A percentile compares a stretch with the other conserved stretches of the same genome.
Evolutionary conservation across 768 basidiomycete species (phyloP).

Genomic region (Termitomyces sp.): DNA sequence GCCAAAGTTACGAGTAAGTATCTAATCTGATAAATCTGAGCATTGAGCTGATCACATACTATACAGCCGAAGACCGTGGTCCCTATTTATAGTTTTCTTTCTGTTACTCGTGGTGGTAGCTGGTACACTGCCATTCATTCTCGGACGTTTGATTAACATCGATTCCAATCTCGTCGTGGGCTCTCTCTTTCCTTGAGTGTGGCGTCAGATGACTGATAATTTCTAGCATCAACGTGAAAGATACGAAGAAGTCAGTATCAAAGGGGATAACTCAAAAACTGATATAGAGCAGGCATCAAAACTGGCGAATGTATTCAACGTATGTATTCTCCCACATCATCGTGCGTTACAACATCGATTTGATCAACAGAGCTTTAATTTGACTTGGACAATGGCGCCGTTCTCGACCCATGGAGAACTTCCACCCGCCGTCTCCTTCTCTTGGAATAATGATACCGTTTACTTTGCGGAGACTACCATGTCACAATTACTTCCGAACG

Average conservation of each 20-base stretch:
- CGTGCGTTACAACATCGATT: neutral
- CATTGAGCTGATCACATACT: neutral
- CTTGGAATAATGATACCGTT: slow-evolving; percentile 25
- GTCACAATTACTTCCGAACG: slow-evolving; percentile 27
- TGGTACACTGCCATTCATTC: slow-evolving; percentile 25
- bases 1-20: slow-evolving; percentile 31
- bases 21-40: neutral
- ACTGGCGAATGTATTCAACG: slow-evolving; percentile 23
- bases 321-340: neutral
- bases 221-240: slow-evolving; percentile 24
- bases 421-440: slow-evolving; percentile 26
- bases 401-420: slow-evolving; percentile 27
- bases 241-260: slow-evolving; percentile 30
- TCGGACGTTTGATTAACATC: slow-evolving; percentile 32
- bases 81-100: slow-evolving; percentile 29
- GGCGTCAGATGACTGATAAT: neutral
- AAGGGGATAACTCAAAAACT: slow-evolving; percentile 24
- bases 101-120: slow-evolving; percentile 24
- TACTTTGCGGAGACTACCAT: slow-evolving; percentile 31
- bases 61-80: slow-evolving; percentile 30
- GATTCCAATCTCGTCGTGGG: slow-evolving; percentile 22
- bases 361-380: slow-evolving; percentile 19
- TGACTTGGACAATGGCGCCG: slow-evolving; percentile 35
- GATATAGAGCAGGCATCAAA: slow-evolving; percentile 26
- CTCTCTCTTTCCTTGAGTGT: neutral